phyloP scores from a whole-genome alignment of 441 rosid genomes.

The Theobroma grandiflorum region DNA sequence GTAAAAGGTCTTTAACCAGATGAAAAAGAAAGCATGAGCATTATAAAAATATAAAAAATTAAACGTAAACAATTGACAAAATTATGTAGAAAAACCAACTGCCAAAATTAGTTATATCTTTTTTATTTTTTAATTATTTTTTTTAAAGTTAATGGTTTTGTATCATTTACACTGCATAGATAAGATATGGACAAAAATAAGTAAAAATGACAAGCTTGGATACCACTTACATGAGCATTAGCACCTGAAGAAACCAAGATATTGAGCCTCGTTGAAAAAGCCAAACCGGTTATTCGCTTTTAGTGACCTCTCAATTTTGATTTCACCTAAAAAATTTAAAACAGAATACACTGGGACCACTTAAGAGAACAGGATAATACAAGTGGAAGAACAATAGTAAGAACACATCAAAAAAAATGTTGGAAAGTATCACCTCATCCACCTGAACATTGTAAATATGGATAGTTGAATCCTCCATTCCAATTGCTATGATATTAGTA shows the following conservation, averaged over 20 bases:
- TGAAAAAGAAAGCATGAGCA: background rate
- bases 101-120: background rate
- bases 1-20: too few relatives aligned
- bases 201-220: conserved; percentile 7
- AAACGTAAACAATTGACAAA: background rate
- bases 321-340: conserved; percentile 66
- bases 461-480: too few relatives aligned
- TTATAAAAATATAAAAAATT: background rate
- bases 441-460: too few relatives aligned
- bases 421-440: too few relatives aligned
- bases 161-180: background rate
- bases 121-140: background rate
- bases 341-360: conserved; percentile 16
- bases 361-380: background rate
- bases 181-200: background rate
- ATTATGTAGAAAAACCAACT: conserved; percentile 13
- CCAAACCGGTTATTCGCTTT: conserved; percentile 87
- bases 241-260: conserved; percentile 97
- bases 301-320: conserved; percentile 91
- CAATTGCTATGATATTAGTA: too few relatives aligned
- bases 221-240: conserved; percentile 83
- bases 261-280: conserved; percentile 79
- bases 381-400: conserved; percentile 8
- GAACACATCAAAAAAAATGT: background rate
- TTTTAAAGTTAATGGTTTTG: background rate